These are phyloP conservation scores for Xerocomus minutiporus DNA, from an alignment of 1,284 basidiomycete species.

Conservation along the genomic window DNA sequence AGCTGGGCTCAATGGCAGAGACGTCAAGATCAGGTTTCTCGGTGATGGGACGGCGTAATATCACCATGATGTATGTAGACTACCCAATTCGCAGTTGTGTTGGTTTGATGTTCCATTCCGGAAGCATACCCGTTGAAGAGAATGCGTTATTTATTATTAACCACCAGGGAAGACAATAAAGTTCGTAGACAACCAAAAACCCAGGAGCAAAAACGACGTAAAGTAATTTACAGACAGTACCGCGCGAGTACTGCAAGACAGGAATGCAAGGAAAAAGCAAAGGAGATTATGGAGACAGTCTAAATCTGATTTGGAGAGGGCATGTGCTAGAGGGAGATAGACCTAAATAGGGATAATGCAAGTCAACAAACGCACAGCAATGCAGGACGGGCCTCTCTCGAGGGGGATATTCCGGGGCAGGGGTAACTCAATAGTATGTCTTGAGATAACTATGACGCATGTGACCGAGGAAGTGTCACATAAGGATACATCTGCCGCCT, in stretches of 20 bases:
- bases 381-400: conserved; percentile 18
- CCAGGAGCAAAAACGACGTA: conserved; percentile 18
- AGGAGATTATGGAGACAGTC: conserved; percentile 31
- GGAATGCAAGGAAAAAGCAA: conserved; percentile 13
- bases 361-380: conserved; percentile 31
- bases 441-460: conserved; percentile 18
- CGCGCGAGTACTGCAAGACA: conserved; percentile 20
- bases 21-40: conserved; percentile 62
- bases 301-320: conserved; percentile 23
- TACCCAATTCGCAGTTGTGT: background rate
- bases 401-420: conserved; percentile 29
- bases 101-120: background rate
- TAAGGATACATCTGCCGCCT: conserved; percentile 59
- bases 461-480: conserved; percentile 45
- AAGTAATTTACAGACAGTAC: conserved; percentile 31
- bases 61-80: background rate
- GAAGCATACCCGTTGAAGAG: background rate
- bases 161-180: conserved; percentile 37
- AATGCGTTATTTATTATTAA: conserved; percentile 30
- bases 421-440: conserved; percentile 32
- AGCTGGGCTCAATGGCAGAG: conserved; percentile 60
- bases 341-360: conserved; percentile 38
- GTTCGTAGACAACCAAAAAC: conserved; percentile 29
- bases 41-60: conserved; percentile 66
- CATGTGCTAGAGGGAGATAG: conserved; percentile 19